Evolutionary conservation across 148 eudicot genomes (phyloP).

Genomic region (Diospyros lotus): DNA sequence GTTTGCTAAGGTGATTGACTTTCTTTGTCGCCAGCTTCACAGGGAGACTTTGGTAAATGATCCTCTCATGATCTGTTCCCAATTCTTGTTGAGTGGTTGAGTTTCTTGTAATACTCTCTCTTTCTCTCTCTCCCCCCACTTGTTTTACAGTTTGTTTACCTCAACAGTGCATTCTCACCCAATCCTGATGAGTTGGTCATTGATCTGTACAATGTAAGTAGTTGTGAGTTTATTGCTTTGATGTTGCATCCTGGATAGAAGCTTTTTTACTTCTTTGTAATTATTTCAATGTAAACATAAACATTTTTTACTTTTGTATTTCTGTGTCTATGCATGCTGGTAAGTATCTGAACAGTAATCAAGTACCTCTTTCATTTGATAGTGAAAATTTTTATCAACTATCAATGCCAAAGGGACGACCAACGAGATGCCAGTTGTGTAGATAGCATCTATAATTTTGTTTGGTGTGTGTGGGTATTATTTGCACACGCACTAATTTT

Average conservation of each 20-base stretch:
- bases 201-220: conserved; percentile 81
- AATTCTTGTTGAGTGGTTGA: background rate
- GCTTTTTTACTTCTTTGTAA: background rate
- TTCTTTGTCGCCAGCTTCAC: conserved; percentile 87
- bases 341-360: background rate
- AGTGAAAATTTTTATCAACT: background rate
- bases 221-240: background rate
- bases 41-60: conserved; percentile 71
- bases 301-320: background rate
- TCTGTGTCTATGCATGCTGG: background rate
- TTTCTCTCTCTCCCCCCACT: background rate
- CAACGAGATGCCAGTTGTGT: background rate
- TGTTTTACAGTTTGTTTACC: conserved; percentile 70
- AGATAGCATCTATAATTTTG: background rate
- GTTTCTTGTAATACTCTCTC: background rate
- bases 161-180: conserved; percentile 94
- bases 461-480: background rate
- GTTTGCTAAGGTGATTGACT: conserved; percentile 83
- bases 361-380: background rate
- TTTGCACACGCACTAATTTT: background rate
- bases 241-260: background rate
- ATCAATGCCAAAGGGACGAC: background rate
- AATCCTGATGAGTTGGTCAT: conserved; percentile 80
- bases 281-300: background rate
- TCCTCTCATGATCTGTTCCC: conserved; percentile 6